Conservation (phyloP, 106 monocot genomes). For the Alisma plantagoaquatica region DNA sequence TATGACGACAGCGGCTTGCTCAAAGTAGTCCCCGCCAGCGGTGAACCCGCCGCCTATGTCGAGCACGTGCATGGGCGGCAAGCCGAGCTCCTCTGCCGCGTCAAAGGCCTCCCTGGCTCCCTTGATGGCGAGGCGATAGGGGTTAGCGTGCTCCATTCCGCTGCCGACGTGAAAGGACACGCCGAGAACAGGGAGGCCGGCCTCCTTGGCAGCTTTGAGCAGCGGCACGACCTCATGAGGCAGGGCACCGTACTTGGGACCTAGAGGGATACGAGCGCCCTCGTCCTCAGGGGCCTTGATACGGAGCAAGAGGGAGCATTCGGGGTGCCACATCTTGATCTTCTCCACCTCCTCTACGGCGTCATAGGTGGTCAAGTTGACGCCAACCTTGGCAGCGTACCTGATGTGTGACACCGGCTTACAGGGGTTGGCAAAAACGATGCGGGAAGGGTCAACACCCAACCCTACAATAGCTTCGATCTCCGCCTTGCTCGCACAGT, state of each 20-base stretch:
- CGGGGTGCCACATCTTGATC: constrained; percentile 7
- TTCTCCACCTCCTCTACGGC: constrained; percentile 9
- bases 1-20: not conserved
- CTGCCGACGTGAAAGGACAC: too few relatives aligned
- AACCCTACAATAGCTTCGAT: too few relatives aligned
- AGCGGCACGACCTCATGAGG: constrained; percentile 2
- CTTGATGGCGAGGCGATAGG: constrained; percentile 4
- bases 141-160: not conserved
- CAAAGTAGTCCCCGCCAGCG: constrained; percentile 12
- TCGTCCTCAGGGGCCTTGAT: too few relatives aligned
- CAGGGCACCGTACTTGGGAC: constrained; percentile 12
- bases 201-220: not conserved
- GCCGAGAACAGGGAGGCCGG: constrained; percentile 1
- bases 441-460: too few relatives aligned
- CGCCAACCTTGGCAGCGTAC: too few relatives aligned
- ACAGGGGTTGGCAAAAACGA: too few relatives aligned
- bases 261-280: too few relatives aligned
- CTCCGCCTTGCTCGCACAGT: too few relatives aligned
- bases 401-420: constrained; percentile 22
- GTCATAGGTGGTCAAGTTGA: constrained; percentile 21
- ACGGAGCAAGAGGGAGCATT: too few relatives aligned
- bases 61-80: constrained; percentile 7
- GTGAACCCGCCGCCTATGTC: too few relatives aligned
- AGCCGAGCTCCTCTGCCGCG: not conserved
- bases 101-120: constrained; percentile 9